phyloP scores from a whole-genome alignment of 1,284 basidiomycete species.

The Anthracocystis panici-leucophaei region DNA sequence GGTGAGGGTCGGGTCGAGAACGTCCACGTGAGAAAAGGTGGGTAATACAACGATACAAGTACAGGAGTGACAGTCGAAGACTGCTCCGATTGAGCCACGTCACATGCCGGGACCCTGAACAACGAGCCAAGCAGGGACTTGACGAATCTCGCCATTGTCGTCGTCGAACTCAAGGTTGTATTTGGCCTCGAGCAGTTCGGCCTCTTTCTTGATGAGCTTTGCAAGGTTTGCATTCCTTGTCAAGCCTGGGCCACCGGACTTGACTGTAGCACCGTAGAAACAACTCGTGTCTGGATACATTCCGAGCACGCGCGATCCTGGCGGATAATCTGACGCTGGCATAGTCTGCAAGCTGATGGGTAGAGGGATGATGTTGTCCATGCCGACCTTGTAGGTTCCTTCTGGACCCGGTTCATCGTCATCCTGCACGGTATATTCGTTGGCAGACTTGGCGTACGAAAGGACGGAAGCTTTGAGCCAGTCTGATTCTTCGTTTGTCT shows the following conservation, averaged over 20 bases:
- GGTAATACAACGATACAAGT: conserved; percentile 35
- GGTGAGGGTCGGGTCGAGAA: background rate
- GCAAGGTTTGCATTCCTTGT: conserved; percentile 32
- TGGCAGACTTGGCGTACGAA: conserved; percentile 37
- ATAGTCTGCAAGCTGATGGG: conserved; percentile 60
- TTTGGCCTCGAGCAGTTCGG: conserved; percentile 60
- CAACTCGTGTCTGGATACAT: conserved; percentile 69
- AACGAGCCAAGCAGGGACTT: conserved; percentile 66
- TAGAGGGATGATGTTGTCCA: conserved; percentile 62
- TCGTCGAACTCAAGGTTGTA: conserved; percentile 68
- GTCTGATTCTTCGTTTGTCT: conserved; percentile 45
- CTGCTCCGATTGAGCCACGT: background rate
- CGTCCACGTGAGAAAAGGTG: background rate
- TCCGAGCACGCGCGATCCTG: conserved; percentile 63
- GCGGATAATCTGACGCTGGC: conserved; percentile 58
- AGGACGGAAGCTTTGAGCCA: conserved; percentile 51
- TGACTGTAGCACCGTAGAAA: conserved; percentile 67
- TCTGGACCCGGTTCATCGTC: conserved; percentile 52
- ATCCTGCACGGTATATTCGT: conserved; percentile 50
- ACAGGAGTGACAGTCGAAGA: conserved; percentile 5
- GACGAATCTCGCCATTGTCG: conserved; percentile 63
- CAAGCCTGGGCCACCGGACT: conserved; percentile 63
- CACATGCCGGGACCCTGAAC: conserved; percentile 58
- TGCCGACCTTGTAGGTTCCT: conserved; percentile 49
- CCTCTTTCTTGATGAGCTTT: conserved; percentile 51